These are phyloP conservation scores for Fusarium buharicum DNA, from an alignment of 2,329 filamentous ascomycete genomes.

Conservation along the genomic window DNA sequence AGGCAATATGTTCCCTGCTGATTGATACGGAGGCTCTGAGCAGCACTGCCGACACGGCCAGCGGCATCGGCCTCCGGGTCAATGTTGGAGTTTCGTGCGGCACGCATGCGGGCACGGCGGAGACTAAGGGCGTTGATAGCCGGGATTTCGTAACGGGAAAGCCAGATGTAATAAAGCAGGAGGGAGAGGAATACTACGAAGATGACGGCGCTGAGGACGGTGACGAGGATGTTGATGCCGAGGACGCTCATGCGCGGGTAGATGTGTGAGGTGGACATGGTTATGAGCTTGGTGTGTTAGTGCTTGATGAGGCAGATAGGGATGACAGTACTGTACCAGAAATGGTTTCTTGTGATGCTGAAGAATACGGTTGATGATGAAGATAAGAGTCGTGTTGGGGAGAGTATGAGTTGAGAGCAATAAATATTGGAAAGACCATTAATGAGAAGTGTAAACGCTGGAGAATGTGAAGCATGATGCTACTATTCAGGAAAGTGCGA, in stretches of 20 bases:
- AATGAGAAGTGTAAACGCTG: background rate
- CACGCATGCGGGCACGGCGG: background rate
- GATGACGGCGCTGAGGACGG: background rate
- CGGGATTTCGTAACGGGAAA: background rate
- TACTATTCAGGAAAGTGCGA: background rate
- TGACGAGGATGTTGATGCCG: constrained; percentile 2
- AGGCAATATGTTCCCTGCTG: background rate
- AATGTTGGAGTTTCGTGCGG: background rate
- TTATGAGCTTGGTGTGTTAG: constrained; percentile 4
- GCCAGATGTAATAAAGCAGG: constrained; percentile 1
- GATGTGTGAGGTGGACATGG: constrained; percentile 1
- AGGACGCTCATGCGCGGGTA: constrained; percentile 2
- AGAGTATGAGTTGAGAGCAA: background rate
- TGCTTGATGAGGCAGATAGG: background rate
- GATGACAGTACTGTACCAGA: background rate
- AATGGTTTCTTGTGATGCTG: background rate
- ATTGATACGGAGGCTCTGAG: background rate
- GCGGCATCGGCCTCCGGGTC: background rate
- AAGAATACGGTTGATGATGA: background rate
- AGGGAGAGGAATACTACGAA: background rate
- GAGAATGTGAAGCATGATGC: background rate
- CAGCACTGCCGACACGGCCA: background rate
- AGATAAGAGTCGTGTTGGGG: background rate
- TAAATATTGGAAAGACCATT: background rate
- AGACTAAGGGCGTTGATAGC: background rate